These are phyloP conservation scores for Thermochaetoides thermophila DNA, from an alignment of 495 filamentous ascomycete genomes.

Conservation along the genomic window DNA sequence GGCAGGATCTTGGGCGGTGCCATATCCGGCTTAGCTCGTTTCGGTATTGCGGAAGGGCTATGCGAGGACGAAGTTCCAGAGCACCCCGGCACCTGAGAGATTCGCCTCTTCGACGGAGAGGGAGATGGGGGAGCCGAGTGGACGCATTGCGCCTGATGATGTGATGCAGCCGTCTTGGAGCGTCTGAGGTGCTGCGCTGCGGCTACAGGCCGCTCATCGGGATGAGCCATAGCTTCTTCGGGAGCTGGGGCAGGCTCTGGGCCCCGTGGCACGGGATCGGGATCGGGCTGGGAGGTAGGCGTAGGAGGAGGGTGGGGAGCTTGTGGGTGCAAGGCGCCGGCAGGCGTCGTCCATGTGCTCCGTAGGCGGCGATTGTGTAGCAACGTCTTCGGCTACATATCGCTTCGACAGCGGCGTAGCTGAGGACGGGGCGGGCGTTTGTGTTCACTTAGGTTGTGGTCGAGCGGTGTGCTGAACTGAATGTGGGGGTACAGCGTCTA, in stretches of 20 bases:
- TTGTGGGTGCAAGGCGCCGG: conserved; percentile 21
- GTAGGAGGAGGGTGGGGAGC: too few relatives aligned
- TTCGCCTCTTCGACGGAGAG: conserved; percentile 31
- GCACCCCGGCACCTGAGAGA: conserved; percentile 36
- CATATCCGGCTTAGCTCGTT: conserved; percentile 31
- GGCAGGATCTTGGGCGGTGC: conserved; percentile 54
- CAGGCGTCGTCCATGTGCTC: conserved; percentile 26
- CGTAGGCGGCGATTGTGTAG: conserved; percentile 43
- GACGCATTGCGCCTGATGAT: conserved; percentile 4
- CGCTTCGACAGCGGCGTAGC: conserved; percentile 20
- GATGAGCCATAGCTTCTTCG: conserved; percentile 13
- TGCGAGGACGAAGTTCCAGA: conserved; percentile 14
- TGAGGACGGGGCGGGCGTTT: conserved; percentile 22
- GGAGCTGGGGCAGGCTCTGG: conserved; percentile 11
- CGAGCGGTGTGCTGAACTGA: too few relatives aligned
- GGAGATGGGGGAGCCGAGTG: conserved; percentile 13
- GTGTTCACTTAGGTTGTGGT: too few relatives aligned
- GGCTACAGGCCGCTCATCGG: conserved; percentile 10
- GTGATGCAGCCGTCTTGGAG: conserved; percentile 4
- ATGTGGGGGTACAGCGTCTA: too few relatives aligned
- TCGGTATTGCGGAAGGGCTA: conserved; percentile 29
- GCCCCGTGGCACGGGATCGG: conserved; percentile 12
- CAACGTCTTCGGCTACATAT: conserved; percentile 39
- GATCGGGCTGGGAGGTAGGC: too few relatives aligned
- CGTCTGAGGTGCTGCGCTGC: conserved; percentile 5